These are phyloP conservation scores for Pleurotus ostreatus DNA, from an alignment of 768 basidiomycete species.

Conservation along the genomic window DNA sequence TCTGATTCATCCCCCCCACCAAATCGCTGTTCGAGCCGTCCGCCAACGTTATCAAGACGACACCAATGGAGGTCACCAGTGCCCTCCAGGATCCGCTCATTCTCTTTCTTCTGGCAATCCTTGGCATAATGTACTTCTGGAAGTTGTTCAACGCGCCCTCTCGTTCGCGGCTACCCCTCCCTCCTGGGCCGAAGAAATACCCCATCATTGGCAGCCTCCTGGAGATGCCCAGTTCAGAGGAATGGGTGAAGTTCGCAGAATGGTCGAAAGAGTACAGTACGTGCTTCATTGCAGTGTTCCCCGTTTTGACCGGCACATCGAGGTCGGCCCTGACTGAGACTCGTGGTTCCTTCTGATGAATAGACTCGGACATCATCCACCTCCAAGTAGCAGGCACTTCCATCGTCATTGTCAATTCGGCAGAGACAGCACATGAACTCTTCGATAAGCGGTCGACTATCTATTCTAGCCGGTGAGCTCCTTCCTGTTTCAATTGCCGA, in stretches of 20 bases:
- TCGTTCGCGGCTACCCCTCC: constrained; percentile 13
- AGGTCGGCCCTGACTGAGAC: no score
- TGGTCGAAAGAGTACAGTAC: constrained; percentile 20
- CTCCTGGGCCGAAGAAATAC: constrained; percentile 22
- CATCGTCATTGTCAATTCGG: constrained; percentile 23
- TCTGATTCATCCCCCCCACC: background rate
- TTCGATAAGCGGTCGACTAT: constrained; percentile 19
- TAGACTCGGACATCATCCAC: constrained; percentile 19
- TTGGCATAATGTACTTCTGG: background rate
- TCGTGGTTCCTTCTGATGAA: constrained; percentile 13
- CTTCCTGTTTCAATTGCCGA: constrained; percentile 8
- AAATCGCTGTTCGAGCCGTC: background rate
- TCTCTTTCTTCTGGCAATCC: background rate
- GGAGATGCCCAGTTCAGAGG: constrained; percentile 15
- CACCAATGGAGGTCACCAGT: background rate
- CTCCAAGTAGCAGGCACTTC: constrained; percentile 18
- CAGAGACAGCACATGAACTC: constrained; percentile 19
- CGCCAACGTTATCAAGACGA: background rate
- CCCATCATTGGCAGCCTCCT: constrained; percentile 22
- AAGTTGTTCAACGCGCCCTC: background rate
- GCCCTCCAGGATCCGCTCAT: background rate
- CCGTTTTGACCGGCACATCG: constrained; percentile 10
- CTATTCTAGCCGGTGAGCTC: constrained; percentile 17
- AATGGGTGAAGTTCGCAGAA: constrained; percentile 18
- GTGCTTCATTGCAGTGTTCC: background rate